Conservation (phyloP, 2,329 filamentous ascomycete species). For the Arthrobotrys conoides region DNA sequence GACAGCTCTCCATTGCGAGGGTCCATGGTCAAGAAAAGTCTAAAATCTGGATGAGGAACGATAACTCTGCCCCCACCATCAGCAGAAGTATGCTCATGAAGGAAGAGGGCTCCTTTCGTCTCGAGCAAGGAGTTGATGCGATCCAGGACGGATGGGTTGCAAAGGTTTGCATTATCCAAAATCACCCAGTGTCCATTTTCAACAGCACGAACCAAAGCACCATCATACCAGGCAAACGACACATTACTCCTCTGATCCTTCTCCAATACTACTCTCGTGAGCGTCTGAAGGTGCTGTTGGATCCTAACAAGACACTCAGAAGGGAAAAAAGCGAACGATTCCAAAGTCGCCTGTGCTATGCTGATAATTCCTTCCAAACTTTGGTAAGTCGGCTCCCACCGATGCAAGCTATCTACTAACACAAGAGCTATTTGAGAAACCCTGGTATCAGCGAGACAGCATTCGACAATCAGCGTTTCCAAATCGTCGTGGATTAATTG, state of each 20-base stretch:
- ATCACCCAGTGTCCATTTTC: constrained; percentile 91
- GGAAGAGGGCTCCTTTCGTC: constrained; percentile 85
- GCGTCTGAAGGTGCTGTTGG: constrained; percentile 19
- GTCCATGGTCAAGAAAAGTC: constrained; percentile 94
- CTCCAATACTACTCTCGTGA: constrained; percentile 16
- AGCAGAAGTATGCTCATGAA: constrained; percentile 91
- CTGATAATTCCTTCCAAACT: constrained; percentile 8
- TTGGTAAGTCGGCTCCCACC: constrained; percentile 44
- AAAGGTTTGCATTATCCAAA: constrained; percentile 96
- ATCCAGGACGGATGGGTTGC: constrained; percentile 93
- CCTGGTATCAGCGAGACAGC: neutral
- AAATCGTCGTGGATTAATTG: constrained; percentile 69
- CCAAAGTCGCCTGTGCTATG: neutral
- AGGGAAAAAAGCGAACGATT: neutral
- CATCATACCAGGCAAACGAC: constrained; percentile 96
- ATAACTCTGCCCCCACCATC: constrained; percentile 86
- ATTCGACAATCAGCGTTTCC: constrained; percentile 38
- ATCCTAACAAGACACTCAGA: constrained; percentile 1
- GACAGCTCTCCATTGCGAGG: constrained; percentile 93
- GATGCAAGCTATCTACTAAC: constrained; percentile 29
- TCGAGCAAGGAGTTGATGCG: constrained; percentile 94
- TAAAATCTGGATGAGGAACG: constrained; percentile 85
- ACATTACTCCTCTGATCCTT: constrained; percentile 68
- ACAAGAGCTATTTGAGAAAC: constrained; percentile 7
- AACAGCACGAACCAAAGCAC: constrained; percentile 88